Percentiles rank a stretch among this genome's conserved stretches.
phyloP scores from a whole-genome alignment of 306 rosid genomes.

The Bauhinia variegata region DNA sequence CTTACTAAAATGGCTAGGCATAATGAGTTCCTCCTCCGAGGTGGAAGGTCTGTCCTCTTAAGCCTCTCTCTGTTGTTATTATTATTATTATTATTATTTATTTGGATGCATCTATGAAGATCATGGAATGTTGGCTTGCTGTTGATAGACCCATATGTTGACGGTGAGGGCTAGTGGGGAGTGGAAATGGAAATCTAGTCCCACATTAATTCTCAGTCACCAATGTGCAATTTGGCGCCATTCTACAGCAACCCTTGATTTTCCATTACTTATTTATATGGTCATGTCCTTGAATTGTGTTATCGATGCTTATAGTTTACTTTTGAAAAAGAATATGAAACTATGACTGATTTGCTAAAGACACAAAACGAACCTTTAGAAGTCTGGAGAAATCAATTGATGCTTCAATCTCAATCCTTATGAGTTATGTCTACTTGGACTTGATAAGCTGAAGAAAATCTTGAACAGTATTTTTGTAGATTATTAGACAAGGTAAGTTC shows the following conservation, averaged over 20 bases:
- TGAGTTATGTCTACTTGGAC: constrained; percentile 4
- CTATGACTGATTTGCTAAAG: constrained; percentile 11
- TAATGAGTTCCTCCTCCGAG: constrained; percentile 70
- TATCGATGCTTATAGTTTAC: constrained; percentile 8
- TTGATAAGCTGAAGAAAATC: constrained; percentile 10
- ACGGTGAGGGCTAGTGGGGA: too few relatives aligned
- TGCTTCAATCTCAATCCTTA: constrained; percentile 1
- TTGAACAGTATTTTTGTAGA: constrained; percentile 4
- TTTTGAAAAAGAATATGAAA: neutral
- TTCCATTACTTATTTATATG: neutral
- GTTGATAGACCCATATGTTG: neutral
- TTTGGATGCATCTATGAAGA: too few relatives aligned
- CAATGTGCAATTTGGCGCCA: too few relatives aligned
- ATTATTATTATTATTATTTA: too few relatives aligned
- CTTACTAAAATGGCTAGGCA: constrained; percentile 53
- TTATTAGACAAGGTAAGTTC: constrained; percentile 17
- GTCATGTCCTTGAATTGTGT: constrained; percentile 7
- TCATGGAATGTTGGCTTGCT: constrained; percentile 19
- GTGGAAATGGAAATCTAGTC: too few relatives aligned
- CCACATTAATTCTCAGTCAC: too few relatives aligned
- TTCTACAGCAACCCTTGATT: neutral
- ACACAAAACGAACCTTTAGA: neutral
- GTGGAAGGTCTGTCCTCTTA: constrained; percentile 76
- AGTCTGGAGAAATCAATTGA: constrained; percentile 20
- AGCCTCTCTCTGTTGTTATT: constrained; percentile 9